phyloP scores from a whole-genome alignment of 257 asterid species.

The Solanum tarijense region DNA sequence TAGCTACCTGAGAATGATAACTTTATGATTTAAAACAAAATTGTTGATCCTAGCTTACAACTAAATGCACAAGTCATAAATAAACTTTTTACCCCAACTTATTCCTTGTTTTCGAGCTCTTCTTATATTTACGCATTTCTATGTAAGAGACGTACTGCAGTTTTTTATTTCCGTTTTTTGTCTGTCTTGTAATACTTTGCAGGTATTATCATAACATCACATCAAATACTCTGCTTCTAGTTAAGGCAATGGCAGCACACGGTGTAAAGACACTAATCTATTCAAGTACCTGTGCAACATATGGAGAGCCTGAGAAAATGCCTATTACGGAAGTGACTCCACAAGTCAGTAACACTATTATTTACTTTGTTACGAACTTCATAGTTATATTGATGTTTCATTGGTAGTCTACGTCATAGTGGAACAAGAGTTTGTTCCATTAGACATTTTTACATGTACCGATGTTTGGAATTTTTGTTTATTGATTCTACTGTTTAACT shows the following conservation, averaged over 20 bases:
- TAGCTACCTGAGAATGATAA: not conserved
- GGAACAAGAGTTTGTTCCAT: not conserved
- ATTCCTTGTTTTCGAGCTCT: not conserved
- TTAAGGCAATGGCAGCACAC: slow-evolving; percentile 76
- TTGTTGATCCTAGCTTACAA: not conserved
- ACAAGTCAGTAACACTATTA: slow-evolving; percentile 38
- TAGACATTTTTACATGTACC: not conserved
- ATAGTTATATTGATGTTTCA: not conserved
- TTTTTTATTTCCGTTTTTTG: not conserved
- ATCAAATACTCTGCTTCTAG: slow-evolving; percentile 61
- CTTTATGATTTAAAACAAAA: not conserved
- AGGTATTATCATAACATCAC: slow-evolving; percentile 94
- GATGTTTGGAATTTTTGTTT: not conserved
- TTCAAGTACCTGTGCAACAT: slow-evolving; percentile 92
- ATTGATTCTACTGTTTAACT: not conserved
- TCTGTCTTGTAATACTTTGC: not conserved
- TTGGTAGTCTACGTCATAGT: not conserved
- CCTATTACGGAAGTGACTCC: slow-evolving; percentile 81
- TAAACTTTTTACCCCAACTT: not conserved
- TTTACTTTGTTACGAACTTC: not conserved
- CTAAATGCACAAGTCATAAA: not conserved
- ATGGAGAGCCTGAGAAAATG: slow-evolving; percentile 93
- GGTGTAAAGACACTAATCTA: slow-evolving; percentile 65
- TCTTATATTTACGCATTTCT: not conserved
- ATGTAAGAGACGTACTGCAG: not conserved